phyloP scores from a whole-genome alignment of 2,329 filamentous ascomycete species.

The Arthrobotrys sinensis region DNA sequence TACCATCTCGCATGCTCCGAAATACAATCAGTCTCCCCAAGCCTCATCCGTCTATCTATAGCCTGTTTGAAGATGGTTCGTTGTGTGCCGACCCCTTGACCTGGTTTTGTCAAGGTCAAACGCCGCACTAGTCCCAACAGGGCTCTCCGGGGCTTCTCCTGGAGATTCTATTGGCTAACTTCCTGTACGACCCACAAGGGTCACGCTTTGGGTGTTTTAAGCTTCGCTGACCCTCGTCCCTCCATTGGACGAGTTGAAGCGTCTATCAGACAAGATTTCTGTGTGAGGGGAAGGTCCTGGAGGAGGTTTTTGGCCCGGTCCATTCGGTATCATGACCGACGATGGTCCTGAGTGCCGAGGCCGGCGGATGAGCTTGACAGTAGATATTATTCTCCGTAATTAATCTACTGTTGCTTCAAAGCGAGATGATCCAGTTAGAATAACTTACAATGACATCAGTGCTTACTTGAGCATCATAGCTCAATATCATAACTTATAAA shows the following conservation, averaged over 20 bases:
- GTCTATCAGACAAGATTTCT: slow-evolving; percentile 39
- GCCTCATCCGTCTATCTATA: slow-evolving; percentile 46
- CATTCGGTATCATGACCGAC: slow-evolving; percentile 30
- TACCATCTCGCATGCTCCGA: slow-evolving; percentile 7
- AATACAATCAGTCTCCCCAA: slow-evolving; percentile 19
- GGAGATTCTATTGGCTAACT: slow-evolving; percentile 41
- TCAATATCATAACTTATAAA: slow-evolving; percentile 33
- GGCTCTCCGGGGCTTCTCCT: slow-evolving; percentile 23
- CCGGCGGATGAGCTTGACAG: slow-evolving; percentile 19
- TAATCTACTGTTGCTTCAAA: slow-evolving; percentile 6
- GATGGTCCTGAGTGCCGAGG: slow-evolving; percentile 20
- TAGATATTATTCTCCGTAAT: slow-evolving; percentile 52
- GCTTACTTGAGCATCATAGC: slow-evolving; percentile 13
- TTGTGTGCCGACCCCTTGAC: slow-evolving; percentile 23
- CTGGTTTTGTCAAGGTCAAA: slow-evolving; percentile 28
- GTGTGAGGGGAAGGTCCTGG: neutral
- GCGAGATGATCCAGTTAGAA: slow-evolving; percentile 25
- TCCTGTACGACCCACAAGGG: slow-evolving; percentile 53
- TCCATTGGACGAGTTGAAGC: slow-evolving; percentile 52
- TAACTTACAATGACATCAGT: slow-evolving; percentile 30
- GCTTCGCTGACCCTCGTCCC: slow-evolving; percentile 4
- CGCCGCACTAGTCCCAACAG: slow-evolving; percentile 28
- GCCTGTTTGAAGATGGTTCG: slow-evolving; percentile 45
- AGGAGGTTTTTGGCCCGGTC: slow-evolving; percentile 10
- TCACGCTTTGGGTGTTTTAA: slow-evolving; percentile 40